Percentiles rank a stretch among this genome's conserved stretches.
phyloP scores from a whole-genome alignment of 2,329 filamentous ascomycete genomes.

The Fonsecaea monophora region DNA sequence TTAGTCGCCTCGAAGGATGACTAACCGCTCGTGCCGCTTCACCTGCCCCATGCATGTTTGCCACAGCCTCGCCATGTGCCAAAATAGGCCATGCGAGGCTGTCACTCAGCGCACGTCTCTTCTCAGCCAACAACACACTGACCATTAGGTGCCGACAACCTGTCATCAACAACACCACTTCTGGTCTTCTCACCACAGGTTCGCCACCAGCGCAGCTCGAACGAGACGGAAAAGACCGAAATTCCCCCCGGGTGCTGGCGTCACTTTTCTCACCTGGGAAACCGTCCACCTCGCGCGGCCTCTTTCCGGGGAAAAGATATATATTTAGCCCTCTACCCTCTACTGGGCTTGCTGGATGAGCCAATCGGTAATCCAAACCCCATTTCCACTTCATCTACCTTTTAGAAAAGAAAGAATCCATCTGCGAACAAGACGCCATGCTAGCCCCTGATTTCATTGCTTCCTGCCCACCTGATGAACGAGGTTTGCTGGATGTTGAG shows the following conservation, averaged over 20 bases:
- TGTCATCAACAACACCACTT: neutral
- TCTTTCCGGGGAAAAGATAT: slow-evolving; percentile 16
- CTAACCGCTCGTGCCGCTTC: neutral
- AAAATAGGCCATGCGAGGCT: neutral
- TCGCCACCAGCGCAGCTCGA: neutral
- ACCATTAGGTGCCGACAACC: too few relatives aligned
- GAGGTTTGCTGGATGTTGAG: neutral
- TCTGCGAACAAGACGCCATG: neutral
- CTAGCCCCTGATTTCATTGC: neutral
- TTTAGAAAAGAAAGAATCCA: neutral
- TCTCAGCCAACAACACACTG: neutral
- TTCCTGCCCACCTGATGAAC: neutral
- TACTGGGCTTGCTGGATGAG: neutral
- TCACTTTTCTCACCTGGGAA: neutral
- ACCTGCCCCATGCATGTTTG: neutral
- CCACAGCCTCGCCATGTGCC: neutral
- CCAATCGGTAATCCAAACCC: slow-evolving; percentile 9
- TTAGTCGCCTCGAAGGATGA: neutral
- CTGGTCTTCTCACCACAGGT: neutral
- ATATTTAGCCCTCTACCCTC: slow-evolving; percentile 14
- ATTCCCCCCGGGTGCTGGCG: neutral
- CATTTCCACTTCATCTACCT: slow-evolving; percentile 6
- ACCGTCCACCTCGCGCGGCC: slow-evolving; percentile 8
- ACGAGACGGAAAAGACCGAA: neutral
- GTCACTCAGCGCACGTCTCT: neutral